Conservation (phyloP, 306 rosid species). For the Acacia confusa region DNA sequence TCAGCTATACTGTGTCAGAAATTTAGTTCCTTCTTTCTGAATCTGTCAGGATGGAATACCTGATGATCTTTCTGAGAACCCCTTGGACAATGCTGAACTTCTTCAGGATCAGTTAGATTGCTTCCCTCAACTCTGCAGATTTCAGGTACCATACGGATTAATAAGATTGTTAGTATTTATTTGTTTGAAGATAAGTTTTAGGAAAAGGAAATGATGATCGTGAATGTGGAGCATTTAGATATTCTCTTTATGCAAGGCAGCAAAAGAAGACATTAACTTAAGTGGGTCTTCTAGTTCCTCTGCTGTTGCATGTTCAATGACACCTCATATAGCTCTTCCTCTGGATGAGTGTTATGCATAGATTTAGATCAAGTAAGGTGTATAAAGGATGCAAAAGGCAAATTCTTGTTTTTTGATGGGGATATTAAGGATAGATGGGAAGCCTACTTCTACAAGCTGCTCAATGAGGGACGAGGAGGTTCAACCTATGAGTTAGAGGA, state of each 20-base stretch:
- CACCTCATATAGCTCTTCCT: background rate
- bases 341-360: background rate
- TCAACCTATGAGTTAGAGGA: too few species aligned
- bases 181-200: background rate
- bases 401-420: too few species aligned
- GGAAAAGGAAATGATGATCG: background rate
- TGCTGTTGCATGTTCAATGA: conserved; percentile 4
- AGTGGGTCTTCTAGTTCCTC: background rate
- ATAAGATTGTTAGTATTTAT: conserved; percentile 4
- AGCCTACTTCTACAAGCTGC: too few species aligned
- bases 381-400: too few species aligned
- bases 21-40: conserved; percentile 32
- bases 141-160: conserved; percentile 61
- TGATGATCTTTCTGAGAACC: conserved; percentile 96
- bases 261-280: background rate
- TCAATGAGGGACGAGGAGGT: too few species aligned
- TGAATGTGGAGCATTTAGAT: background rate
- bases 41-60: conserved; percentile 73
- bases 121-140: conserved; percentile 92
- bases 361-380: background rate
- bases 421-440: too few species aligned
- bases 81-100: conserved; percentile 95
- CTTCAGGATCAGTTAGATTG: conserved; percentile 98
- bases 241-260: background rate
- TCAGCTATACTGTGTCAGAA: conserved; percentile 11